These are phyloP conservation scores for Trametes coccinea DNA, from an alignment of 768 basidiomycete genomes.

Conservation along the genomic window DNA sequence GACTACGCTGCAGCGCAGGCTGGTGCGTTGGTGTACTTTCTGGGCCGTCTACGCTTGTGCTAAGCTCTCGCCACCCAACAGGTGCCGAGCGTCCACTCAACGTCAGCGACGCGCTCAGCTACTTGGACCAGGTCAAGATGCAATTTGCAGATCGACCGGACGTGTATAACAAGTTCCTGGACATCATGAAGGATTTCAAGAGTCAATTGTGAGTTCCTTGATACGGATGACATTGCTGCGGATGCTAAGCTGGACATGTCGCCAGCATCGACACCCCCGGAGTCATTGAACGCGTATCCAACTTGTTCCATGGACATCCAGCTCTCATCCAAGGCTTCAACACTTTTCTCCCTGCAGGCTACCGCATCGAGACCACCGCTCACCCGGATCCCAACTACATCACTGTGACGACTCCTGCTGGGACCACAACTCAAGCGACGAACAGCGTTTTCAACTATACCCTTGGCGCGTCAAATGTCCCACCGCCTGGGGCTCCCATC, in stretches of 20 bases:
- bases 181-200: constrained; percentile 79
- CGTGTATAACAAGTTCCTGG: constrained; percentile 63
- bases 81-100: constrained; percentile 50
- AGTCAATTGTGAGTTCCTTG: constrained; percentile 50
- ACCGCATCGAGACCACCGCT: constrained; percentile 81
- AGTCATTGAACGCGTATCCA: constrained; percentile 93
- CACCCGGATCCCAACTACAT: constrained; percentile 64
- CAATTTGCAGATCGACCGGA: constrained; percentile 60
- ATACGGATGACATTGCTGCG: not conserved
- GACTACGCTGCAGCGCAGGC: not conserved
- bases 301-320: constrained; percentile 89
- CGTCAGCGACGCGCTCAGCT: constrained; percentile 61
- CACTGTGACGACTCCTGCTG: constrained; percentile 76
- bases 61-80: not conserved
- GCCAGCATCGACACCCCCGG: constrained; percentile 94
- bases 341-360: constrained; percentile 93
- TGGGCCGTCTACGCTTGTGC: not conserved
- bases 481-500: not conserved
- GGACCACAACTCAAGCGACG: constrained; percentile 44
- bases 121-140: constrained; percentile 64
- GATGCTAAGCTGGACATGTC: constrained; percentile 1
- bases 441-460: constrained; percentile 21
- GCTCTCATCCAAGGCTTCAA: constrained; percentile 96
- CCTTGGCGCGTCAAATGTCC: constrained; percentile 8
- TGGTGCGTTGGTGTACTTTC: not conserved